Conservation (phyloP, 1,284 basidiomycete species). For the Cryptococcus depauperatus region DNA sequence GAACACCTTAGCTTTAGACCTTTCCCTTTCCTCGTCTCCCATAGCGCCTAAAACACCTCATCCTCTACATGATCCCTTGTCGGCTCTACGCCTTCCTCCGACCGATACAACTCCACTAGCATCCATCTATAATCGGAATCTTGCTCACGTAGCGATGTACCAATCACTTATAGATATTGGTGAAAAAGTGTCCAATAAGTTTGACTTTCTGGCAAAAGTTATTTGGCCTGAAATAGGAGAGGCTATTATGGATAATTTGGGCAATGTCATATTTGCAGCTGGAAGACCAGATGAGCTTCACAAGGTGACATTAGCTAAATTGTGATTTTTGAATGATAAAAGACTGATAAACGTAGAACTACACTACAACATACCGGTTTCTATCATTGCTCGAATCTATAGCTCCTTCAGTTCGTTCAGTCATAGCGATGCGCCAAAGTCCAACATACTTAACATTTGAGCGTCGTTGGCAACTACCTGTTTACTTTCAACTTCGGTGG, state of each 20-base stretch:
- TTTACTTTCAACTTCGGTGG: conserved; percentile 97
- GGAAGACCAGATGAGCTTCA: conserved; percentile 85
- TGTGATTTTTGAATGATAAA: neutral
- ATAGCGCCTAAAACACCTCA: conserved; percentile 24
- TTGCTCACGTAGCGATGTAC: conserved; percentile 70
- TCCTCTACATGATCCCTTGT: conserved; percentile 12
- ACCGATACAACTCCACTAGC: conserved; percentile 47
- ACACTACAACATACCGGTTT: conserved; percentile 74
- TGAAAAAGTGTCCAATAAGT: conserved; percentile 53
- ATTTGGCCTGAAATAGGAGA: conserved; percentile 76
- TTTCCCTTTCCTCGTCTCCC: conserved; percentile 19
- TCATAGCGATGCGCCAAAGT: conserved; percentile 63
- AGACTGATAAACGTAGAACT: conserved; percentile 53
- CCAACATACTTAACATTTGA: conserved; percentile 65
- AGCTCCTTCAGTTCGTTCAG: conserved; percentile 64
- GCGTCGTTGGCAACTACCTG: conserved; percentile 85
- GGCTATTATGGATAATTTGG: conserved; percentile 74
- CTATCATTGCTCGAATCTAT: conserved; percentile 73
- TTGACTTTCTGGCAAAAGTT: conserved; percentile 75
- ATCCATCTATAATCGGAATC: conserved; percentile 66
- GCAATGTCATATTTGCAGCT: conserved; percentile 73
- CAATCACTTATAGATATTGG: conserved; percentile 64
- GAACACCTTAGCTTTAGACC: conserved; percentile 26
- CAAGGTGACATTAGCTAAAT: conserved; percentile 51
- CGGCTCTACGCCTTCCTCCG: conserved; percentile 7